A percentile compares a stretch with the other conserved stretches of the same genome.
phyloP scores from a whole-genome alignment of 1,284 basidiomycete species.

The Trichosporon asahii region DNA sequence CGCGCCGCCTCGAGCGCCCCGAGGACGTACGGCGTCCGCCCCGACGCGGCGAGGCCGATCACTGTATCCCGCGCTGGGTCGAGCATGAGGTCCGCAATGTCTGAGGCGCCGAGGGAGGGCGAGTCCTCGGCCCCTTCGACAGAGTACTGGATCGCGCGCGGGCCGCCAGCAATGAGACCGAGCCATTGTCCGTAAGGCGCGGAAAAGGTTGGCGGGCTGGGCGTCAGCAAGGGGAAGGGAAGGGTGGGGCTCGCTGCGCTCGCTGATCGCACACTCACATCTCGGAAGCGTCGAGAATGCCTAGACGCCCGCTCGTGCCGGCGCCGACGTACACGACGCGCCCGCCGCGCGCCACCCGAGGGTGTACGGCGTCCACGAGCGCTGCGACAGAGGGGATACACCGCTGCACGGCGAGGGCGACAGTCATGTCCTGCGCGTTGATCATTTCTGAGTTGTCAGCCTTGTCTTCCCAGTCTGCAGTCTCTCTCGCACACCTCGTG shows the following conservation, averaged over 20 bases:
- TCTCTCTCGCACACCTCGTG: not conserved
- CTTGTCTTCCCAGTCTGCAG: too few species aligned
- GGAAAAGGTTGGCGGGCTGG: conserved; percentile 28
- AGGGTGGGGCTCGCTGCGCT: not conserved
- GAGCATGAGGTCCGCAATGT: conserved; percentile 15
- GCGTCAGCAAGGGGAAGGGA: not conserved
- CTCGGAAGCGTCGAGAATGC: conserved; percentile 31
- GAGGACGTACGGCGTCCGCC: conserved; percentile 30
- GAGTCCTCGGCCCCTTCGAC: conserved; percentile 31
- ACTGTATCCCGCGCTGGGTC: conserved; percentile 19
- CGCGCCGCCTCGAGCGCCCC: conserved; percentile 22
- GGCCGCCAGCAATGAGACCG: conserved; percentile 27
- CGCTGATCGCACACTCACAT: conserved; percentile 17
- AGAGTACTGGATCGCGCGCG: conserved; percentile 20
- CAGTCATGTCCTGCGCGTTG: conserved; percentile 26
- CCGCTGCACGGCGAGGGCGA: conserved; percentile 20
- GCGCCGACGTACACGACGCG: conserved; percentile 29
- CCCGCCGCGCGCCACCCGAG: conserved; percentile 22
- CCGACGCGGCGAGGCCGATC: conserved; percentile 27
- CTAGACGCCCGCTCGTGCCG: conserved; percentile 26
- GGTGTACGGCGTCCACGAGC: conserved; percentile 24
- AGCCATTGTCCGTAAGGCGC: conserved; percentile 23
- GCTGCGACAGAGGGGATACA: conserved; percentile 20
- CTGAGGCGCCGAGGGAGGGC: conserved; percentile 14
- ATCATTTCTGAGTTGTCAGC: conserved; percentile 25